Evolutionary conservation across 345 rosid genomes (phyloP).

Genomic region (Passiflora organensis): DNA sequence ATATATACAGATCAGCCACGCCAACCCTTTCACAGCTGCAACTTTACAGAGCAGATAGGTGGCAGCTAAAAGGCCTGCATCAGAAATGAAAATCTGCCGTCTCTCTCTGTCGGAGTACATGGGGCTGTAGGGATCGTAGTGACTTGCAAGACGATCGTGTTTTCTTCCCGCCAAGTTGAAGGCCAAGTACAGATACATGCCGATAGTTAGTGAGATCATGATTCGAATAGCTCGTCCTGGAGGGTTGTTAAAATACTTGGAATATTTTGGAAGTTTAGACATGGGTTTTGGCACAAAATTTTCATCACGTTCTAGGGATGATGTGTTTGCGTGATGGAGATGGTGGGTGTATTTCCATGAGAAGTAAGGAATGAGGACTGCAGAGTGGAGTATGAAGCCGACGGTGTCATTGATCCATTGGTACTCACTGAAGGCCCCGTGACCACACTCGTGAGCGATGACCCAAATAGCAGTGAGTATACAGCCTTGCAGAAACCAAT

Average conservation of each 20-base stretch:
- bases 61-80: neutral
- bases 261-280: slow-evolving; percentile 24
- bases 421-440: slow-evolving; percentile 21
- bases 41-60: neutral
- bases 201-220: slow-evolving; percentile 31
- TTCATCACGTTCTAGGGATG: slow-evolving; percentile 11
- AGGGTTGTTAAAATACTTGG: slow-evolving; percentile 42
- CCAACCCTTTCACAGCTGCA: slow-evolving; percentile 1
- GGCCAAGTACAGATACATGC: slow-evolving; percentile 45
- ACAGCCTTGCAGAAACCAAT: slow-evolving; percentile 17
- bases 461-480: slow-evolving; percentile 18
- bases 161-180: slow-evolving; percentile 48
- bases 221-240: slow-evolving; percentile 36
- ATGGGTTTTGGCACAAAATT: slow-evolving; percentile 27
- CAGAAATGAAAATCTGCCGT: slow-evolving; percentile 8
- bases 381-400: slow-evolving; percentile 22
- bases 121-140: slow-evolving; percentile 33
- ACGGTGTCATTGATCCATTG: slow-evolving; percentile 15
- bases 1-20: slow-evolving; percentile 8
- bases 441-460: slow-evolving; percentile 18
- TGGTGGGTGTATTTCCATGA: slow-evolving; percentile 24
- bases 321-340: slow-evolving; percentile 20
- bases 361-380: slow-evolving; percentile 16
- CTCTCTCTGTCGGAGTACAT: slow-evolving; percentile 13
- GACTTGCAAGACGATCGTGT: slow-evolving; percentile 43